Evolutionary conservation across 108 stramenopile species (phyloP), one percentile per base, ranked within the genome.

Genomic region (Mayamaea pseudoterrestris): DNA sequence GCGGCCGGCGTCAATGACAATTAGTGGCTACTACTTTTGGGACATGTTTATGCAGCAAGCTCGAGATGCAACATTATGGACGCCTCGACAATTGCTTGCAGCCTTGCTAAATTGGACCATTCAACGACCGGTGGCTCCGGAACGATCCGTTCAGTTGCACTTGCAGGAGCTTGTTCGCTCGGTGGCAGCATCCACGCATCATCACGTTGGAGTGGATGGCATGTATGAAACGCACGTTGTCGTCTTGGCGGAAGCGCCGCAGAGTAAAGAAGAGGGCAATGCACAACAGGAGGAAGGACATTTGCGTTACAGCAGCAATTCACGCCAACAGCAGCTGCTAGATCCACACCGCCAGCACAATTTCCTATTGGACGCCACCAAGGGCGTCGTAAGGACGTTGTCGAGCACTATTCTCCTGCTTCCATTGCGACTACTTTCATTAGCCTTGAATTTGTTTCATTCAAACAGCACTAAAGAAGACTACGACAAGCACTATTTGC

Each of bases 181-280:
- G 13, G 63, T 80, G 27, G 77, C 65, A 5, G 45, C 60, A 0
- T 36, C 73, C 27, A 61, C 62, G 17, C 47, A 58, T 40, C 64
- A 78, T 61, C 57, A 61, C 17, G 29, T 68, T 7, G 69, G 73
- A 4, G 53, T 44, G 30, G 85, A 87, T 60, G 85, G 85, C 17
- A 74, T 87, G 73, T 87, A 78, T 53, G 85, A 87, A 46, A 66
- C 49, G 20, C 47, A 77, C 26, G 41, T 56, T 37, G 47, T 80
- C 17, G 78, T 80, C 13, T 54, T 77, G 14, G 56, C 60, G 7
- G 11, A 11, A 14, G 41, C 13, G 32, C n/a, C 31, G 16, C 31
- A 7, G 7, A 24, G 8, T 16, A 5, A 29, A 12, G 14, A 50
- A 50, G 9, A 13, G 24, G 13, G 32, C 32, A 34, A 11, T 12